Evolutionary conservation across 73 alveolate species (phyloP).

Genomic region (Halteria grandinella): DNA sequence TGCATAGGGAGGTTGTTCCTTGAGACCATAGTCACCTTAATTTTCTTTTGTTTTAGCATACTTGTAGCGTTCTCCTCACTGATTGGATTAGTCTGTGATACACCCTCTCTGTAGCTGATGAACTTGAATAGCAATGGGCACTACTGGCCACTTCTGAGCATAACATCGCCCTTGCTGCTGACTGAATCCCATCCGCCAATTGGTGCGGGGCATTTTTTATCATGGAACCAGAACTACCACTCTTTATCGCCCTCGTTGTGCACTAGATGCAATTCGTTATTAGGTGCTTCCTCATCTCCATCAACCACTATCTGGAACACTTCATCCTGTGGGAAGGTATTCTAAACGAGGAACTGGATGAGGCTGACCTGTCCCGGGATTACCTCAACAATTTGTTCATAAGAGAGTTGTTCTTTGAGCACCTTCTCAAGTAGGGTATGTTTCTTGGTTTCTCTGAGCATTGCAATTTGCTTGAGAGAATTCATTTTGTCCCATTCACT

Average conservation of each 20-base stretch:
- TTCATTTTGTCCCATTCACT: conserved; percentile 58
- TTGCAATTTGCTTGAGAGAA: conserved; percentile 43
- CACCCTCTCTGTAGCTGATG: conserved; percentile 50
- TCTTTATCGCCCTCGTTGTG: conserved; percentile 51
- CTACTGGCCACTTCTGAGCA: conserved; percentile 60
- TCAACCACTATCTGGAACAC: conserved; percentile 29
- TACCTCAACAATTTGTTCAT: conserved; percentile 29
- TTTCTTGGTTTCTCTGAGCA: conserved; percentile 53
- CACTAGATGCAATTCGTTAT: background rate
- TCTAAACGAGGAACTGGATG: conserved; percentile 29
- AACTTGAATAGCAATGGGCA: conserved; percentile 70
- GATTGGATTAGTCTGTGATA: no score
- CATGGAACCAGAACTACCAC: conserved; percentile 70
- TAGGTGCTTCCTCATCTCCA: conserved; percentile 31
- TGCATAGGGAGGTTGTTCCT: conserved; percentile 49
- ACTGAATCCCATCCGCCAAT: conserved; percentile 69
- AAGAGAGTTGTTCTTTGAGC: conserved; percentile 42
- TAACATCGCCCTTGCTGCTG: conserved; percentile 39
- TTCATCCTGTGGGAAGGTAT: conserved; percentile 46
- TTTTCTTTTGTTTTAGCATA: conserved; percentile 31
- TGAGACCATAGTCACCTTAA: conserved; percentile 35
- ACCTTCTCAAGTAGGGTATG: conserved; percentile 23
- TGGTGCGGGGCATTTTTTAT: conserved; percentile 64
- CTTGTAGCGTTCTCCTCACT: conserved; percentile 17
- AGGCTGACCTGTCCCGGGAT: conserved; percentile 57